Evolutionary conservation across 1,284 basidiomycete genomes (phyloP).

Genomic region (Pseudozyma tsukubaensis): DNA sequence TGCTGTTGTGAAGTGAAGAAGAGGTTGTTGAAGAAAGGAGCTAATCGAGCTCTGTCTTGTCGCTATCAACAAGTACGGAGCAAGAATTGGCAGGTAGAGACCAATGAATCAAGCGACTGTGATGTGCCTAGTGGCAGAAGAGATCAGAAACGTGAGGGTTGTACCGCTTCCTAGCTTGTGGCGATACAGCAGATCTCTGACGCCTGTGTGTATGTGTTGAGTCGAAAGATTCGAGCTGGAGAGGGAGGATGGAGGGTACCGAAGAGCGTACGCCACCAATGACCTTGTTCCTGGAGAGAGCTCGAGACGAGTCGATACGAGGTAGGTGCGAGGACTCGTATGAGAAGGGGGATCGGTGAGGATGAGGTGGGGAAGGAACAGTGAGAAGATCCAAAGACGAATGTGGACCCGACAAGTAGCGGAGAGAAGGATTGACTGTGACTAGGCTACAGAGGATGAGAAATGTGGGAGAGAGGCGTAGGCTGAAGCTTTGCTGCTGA

Average conservation of each 20-base stretch:
- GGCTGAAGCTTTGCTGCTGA: background rate
- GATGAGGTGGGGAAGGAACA: background rate
- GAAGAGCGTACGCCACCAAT: slow-evolving; percentile 20
- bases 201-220: slow-evolving; percentile 1
- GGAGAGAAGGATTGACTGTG: background rate
- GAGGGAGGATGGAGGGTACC: background rate
- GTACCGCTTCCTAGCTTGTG: background rate
- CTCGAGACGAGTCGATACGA: slow-evolving; percentile 22
- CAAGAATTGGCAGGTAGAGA: background rate
- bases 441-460: slow-evolving; percentile 3
- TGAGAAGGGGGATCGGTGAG: slow-evolving; percentile 5
- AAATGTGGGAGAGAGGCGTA: background rate
- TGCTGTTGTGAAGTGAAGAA: background rate
- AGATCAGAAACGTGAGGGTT: background rate
- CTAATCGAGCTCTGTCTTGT: background rate
- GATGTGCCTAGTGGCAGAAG: background rate
- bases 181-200: slow-evolving; percentile 18
- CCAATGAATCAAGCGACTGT: background rate
- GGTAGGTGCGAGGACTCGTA: slow-evolving; percentile 11
- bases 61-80: background rate
- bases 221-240: slow-evolving; percentile 1
- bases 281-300: slow-evolving; percentile 16
- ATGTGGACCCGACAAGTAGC: background rate
- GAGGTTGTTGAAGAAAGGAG: background rate
- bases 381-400: background rate